Base-by-base conservation (phyloP, 768 basidiomycete species). In the Kwoniella botswanensis region DNA sequence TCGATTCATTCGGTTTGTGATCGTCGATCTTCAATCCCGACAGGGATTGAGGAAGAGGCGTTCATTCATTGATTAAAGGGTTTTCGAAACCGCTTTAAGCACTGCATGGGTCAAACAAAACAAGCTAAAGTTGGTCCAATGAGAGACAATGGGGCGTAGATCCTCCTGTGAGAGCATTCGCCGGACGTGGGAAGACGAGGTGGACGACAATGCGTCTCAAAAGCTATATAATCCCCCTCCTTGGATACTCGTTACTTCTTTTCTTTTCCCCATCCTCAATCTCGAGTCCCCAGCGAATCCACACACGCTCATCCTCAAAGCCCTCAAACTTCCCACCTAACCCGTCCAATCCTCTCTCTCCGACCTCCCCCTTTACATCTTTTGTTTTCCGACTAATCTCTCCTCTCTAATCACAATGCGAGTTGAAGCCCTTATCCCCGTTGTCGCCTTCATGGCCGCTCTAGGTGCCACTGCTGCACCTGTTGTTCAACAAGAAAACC, bases 381-480 rank as follows among this genome's bases (percentile, higher is more conserved):
- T 53, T 41, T 64, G 7, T 4, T 13, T 46, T 46, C 65, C 70
- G 70, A 71, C 70, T 59, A 71, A 71, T 71, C 70, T 64, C 42
- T 41, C 26, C 67, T 43, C 63, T 64, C 44, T 26, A 15, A 50
- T 15, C 35, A 70, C 54, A 71, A 69, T 69, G 68, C 68, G 68
- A 69, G 68, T 69, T 43, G 70, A 71, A 65, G 65, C 71, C 56
- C 55, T 72, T 22, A 46, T 72, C 59, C 66, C 71, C 70, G 65
- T 71, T 55, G 59, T 71, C 52, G 65, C 57, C 64, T 57, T 64
- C 59, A 57, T 71, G 58, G 70, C 64, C 57, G 56, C 65, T 53
- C 43, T 58, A 41, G 70, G 70, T 64, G 67, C 58, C 35, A 52
- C 66, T 46, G 71, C 71, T 15, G 71, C 71, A 22, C 71, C 71